Conservation (phyloP, 2,329 filamentous ascomycete species). For the Cryphonectria radicalis region DNA sequence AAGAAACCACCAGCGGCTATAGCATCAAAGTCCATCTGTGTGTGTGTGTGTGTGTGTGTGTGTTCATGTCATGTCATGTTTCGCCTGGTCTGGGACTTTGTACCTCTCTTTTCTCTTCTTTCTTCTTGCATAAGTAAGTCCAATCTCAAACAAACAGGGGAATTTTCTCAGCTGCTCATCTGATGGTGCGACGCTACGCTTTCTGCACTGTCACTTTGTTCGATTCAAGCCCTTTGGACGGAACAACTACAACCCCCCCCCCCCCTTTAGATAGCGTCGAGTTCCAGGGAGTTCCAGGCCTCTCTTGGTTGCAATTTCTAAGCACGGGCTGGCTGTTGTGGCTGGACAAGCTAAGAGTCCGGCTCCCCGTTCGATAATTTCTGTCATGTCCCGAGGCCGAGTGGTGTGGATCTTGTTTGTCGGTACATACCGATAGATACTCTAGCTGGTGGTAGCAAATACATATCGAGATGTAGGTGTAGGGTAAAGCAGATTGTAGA, state of each 20-base stretch:
- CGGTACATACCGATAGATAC: background rate
- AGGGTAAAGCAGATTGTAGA: too few species aligned
- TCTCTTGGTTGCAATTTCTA: background rate
- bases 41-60: too few species aligned
- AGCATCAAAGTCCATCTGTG: background rate
- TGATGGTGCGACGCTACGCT: conserved; percentile 28
- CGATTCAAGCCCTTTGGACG: background rate
- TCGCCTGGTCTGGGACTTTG: background rate
- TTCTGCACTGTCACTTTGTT: background rate
- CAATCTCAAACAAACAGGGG: conserved; percentile 25
- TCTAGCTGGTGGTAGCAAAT: too few species aligned
- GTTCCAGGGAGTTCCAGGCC: background rate
- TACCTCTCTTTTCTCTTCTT: too few species aligned
- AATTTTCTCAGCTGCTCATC: background rate
- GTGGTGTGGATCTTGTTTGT: background rate
- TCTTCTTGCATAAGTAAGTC: background rate
- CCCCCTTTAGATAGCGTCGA: background rate
- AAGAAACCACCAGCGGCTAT: background rate
- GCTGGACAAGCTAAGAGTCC: background rate
- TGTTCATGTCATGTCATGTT: background rate
- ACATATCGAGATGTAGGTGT: too few species aligned
- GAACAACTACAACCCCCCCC: too few species aligned
- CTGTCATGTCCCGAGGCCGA: background rate
- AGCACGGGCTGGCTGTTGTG: background rate
- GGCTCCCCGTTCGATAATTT: background rate